phyloP scores from a whole-genome alignment of 257 asterid species.

The Ballota nigra region DNA sequence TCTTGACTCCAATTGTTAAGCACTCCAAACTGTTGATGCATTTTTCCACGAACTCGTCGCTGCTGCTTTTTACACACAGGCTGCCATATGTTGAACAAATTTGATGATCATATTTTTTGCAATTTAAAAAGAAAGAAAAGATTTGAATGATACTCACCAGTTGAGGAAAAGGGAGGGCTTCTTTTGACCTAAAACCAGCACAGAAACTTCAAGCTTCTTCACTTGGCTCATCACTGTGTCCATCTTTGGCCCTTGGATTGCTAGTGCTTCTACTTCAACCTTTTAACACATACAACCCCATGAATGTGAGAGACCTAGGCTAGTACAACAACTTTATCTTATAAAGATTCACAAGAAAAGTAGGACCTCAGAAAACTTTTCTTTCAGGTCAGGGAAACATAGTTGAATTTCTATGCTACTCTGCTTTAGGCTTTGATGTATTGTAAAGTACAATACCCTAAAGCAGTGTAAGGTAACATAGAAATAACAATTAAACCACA shows the following conservation, averaged over 20 bases:
- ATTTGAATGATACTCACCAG: slow-evolving; percentile 38
- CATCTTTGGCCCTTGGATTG: slow-evolving; percentile 77
- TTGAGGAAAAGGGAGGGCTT: slow-evolving; percentile 53
- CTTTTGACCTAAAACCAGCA: slow-evolving; percentile 77
- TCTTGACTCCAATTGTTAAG: slow-evolving; percentile 83
- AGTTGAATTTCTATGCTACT: too few relatives aligned
- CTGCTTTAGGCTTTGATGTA: too few relatives aligned
- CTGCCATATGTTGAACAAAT: slow-evolving; percentile 30
- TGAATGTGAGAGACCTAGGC: neutral
- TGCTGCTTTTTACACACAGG: slow-evolving; percentile 51
- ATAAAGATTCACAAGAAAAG: neutral
- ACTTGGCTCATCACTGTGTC: slow-evolving; percentile 83
- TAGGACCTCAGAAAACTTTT: neutral
- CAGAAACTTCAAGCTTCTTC: slow-evolving; percentile 89
- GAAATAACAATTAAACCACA: too few relatives aligned
- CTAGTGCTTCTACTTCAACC: slow-evolving; percentile 77
- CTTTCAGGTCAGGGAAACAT: neutral
- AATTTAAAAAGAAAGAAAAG: too few relatives aligned
- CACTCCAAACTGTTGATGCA: slow-evolving; percentile 78
- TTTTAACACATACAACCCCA: neutral
- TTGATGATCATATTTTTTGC: neutral
- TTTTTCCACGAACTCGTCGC: slow-evolving; percentile 66
- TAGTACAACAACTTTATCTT: neutral
- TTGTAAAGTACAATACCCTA: too few relatives aligned
- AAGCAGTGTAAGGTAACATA: too few relatives aligned